Conservation (phyloP, 306 rosid genomes). For the Ceratonia siliqua region DNA sequence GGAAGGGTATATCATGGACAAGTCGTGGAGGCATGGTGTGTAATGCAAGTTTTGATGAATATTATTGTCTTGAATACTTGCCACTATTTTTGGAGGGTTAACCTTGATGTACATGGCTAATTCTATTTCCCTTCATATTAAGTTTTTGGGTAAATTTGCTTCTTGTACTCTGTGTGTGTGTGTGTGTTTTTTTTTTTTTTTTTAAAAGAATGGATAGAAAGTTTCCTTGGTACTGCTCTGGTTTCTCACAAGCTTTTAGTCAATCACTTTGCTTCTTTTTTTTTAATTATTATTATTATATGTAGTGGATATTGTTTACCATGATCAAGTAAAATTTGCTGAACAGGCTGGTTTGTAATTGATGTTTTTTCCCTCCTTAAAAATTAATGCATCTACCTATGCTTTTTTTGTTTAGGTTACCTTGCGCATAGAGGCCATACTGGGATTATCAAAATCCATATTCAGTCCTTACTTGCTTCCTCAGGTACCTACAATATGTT, state of each 20-base stretch:
- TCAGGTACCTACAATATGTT: slow-evolving; percentile 49
- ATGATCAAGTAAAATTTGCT: slow-evolving; percentile 13
- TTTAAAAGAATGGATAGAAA: slow-evolving; percentile 20
- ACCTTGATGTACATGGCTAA: slow-evolving; percentile 14
- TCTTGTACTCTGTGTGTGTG: too few species aligned
- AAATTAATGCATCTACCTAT: neutral
- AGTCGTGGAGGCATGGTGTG: slow-evolving; percentile 90
- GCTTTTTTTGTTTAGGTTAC: slow-evolving; percentile 57
- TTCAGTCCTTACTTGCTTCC: slow-evolving; percentile 76
- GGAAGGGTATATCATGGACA: slow-evolving; percentile 80
- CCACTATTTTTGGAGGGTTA: neutral
- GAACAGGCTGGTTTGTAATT: neutral
- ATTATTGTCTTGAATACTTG: neutral
- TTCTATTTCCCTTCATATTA: neutral
- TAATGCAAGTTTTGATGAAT: slow-evolving; percentile 20
- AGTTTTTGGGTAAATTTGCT: neutral
- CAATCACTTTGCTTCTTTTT: neutral
- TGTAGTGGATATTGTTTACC: neutral
- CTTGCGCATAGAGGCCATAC: slow-evolving; percentile 59
- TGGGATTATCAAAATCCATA: slow-evolving; percentile 65
- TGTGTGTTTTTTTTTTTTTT: neutral
- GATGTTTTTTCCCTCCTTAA: neutral
- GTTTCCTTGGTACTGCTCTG: neutral
- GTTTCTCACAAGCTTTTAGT: neutral
- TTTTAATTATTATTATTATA: neutral